Base-by-base conservation (phyloP, 192 early-diverging fungal species). In the Gamsiella multidivaricata region DNA sequence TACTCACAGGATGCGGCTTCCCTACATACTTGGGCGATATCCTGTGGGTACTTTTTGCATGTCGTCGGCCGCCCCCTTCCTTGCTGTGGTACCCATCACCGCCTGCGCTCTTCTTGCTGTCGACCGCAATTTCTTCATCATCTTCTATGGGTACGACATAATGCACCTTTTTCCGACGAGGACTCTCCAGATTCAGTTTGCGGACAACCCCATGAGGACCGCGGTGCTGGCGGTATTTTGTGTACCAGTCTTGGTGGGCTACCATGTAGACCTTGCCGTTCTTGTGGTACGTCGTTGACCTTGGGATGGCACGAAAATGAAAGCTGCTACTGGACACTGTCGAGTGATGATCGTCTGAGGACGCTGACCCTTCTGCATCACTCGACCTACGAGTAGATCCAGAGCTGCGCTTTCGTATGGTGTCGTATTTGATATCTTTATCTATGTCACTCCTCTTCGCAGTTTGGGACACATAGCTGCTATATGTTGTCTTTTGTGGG, bases 221-320 rank as follows among this genome's bases (percentile, higher is more conserved):
- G 42, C 68, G 68, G 6, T 61, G 47, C 8, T 26, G 68, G 10
- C 58, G 46, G 34, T 70, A 70, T 18, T 28, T 28, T 17, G 31
- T 42, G 32, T 70, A 70, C 68, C 57, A 61, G n/a, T 61, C 68
- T 18, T 60, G 47, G 43, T n/a, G 57, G 4, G 36, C 54, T 31
- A 47, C 22, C 20, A 61, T 42, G 9, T 70, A 70, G 8, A 70
- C 50, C 68, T 53, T 61, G 58, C 58, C 58, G 18, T 53, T 52
- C 7, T 25, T 36, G 22, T 34, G 54, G 43, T 36, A 49, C 2
- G 42, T 57, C 43, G n/a, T n/a, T n/a, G n/a, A n/a, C n/a, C n/a
- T n/a, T n/a, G n/a, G n/a, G n/a, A n/a, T n/a, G n/a, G n/a, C n/a
- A n/a, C n/a, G n/a, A n/a, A n/a, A n/a, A n/a, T n/a, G n/a, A n/a